phyloP scores from a whole-genome alignment of 208 protist genomes.

The Novymonas esmeraldas region DNA sequence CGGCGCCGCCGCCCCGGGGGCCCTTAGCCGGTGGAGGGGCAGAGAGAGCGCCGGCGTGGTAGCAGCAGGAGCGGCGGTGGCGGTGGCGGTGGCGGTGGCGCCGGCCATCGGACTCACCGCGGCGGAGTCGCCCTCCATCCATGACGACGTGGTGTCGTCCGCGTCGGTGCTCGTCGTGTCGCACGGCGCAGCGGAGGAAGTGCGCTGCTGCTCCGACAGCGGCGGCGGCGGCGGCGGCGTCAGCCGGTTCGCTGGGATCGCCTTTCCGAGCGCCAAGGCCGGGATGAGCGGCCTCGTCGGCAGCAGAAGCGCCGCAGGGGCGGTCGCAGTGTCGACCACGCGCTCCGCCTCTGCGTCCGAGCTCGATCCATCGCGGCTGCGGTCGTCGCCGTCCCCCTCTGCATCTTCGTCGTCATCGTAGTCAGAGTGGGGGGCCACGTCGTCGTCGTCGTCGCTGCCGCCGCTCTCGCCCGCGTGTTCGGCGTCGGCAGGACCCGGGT shows the following conservation, averaged over 20 bases:
- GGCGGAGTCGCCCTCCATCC: background rate
- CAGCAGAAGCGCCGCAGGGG: background rate
- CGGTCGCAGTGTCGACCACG: background rate
- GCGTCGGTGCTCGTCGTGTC: background rate
- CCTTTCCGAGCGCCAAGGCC: conserved; percentile 14
- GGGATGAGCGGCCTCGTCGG: conserved; percentile 18
- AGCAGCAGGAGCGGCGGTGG: no score
- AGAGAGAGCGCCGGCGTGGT: no score
- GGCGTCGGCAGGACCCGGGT: background rate
- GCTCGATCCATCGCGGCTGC: background rate
- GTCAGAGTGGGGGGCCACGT: background rate
- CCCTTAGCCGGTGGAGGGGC: no score
- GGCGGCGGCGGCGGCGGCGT: background rate
- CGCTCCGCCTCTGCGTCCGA: no score
- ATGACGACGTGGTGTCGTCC: background rate
- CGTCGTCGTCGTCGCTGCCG: background rate
- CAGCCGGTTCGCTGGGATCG: conserved; percentile 3
- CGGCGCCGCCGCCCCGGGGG: no score
- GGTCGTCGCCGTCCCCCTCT: no score
- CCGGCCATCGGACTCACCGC: no score
- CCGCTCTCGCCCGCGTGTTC: no score
- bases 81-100: no score
- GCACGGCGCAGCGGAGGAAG: background rate
- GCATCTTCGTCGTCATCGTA: background rate
- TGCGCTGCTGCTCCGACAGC: background rate